phyloP scores from a whole-genome alignment of 306 rosid genomes.

The Trifolium pratense region DNA sequence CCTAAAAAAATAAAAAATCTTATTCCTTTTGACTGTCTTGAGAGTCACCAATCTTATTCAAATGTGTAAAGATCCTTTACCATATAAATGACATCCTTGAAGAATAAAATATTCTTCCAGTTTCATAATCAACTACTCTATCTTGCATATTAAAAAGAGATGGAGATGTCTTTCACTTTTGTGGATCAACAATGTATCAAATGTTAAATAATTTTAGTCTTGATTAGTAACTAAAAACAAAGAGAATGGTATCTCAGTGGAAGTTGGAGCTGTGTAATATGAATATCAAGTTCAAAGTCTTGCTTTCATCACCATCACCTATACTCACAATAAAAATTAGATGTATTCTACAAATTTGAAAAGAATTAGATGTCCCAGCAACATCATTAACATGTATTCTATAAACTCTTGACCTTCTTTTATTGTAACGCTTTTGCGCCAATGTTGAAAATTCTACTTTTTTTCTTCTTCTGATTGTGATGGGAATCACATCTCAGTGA shows the following conservation, averaged over 20 bases:
- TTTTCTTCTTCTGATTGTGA: background rate
- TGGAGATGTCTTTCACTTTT: too few species aligned
- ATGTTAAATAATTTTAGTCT: too few species aligned
- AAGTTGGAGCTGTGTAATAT: background rate
- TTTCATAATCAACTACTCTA: too few species aligned
- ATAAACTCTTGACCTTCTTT: background rate
- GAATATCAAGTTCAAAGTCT: background rate
- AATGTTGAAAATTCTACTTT: background rate
- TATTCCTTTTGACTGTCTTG: too few species aligned
- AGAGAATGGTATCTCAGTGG: background rate
- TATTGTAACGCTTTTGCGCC: background rate
- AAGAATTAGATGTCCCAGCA: background rate
- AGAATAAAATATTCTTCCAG: too few species aligned
- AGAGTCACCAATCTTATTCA: too few species aligned
- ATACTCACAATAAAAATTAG: background rate
- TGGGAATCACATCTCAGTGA: background rate
- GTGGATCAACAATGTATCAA: too few species aligned
- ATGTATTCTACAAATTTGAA: background rate
- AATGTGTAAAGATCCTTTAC: too few species aligned
- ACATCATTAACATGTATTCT: constrained; percentile 2
- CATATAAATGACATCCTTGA: too few species aligned
- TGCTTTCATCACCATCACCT: background rate
- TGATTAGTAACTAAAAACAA: too few species aligned
- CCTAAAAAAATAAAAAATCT: too few species aligned
- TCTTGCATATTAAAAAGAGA: too few species aligned